Conservation (phyloP, 495 filamentous ascomycete species). For the Hypoxylon trugodes region DNA sequence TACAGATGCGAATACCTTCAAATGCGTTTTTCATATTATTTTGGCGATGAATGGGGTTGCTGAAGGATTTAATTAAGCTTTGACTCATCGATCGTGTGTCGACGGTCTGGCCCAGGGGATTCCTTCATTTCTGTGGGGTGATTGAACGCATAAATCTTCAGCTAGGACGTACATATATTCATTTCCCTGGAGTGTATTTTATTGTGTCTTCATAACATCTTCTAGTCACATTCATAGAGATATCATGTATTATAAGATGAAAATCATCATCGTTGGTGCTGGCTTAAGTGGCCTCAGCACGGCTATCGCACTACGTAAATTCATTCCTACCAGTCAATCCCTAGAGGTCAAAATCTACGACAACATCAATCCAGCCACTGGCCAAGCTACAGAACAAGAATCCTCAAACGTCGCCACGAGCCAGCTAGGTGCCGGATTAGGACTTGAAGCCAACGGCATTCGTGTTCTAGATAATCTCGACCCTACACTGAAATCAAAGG, state of each 20-base stretch:
- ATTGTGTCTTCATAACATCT: too few species aligned
- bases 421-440: slow-evolving; percentile 47
- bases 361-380: slow-evolving; percentile 2
- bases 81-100: too few species aligned
- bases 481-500: slow-evolving; percentile 2
- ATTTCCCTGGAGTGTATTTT: too few species aligned
- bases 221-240: too few species aligned
- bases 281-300: slow-evolving; percentile 13
- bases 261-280: slow-evolving; percentile 15
- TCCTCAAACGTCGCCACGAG: slow-evolving; percentile 19
- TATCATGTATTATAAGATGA: slow-evolving; percentile 13
- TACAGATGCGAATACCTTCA: too few species aligned
- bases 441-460: slow-evolving; percentile 41
- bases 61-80: too few species aligned
- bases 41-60: too few species aligned
- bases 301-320: slow-evolving; percentile 23
- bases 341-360: slow-evolving; percentile 23
- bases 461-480: slow-evolving; percentile 27
- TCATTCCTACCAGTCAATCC: slow-evolving; percentile 4
- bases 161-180: too few species aligned
- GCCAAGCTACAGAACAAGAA: not conserved
- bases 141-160: too few species aligned
- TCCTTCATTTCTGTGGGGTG: too few species aligned
- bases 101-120: too few species aligned
- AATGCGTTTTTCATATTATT: too few species aligned